Evolutionary conservation across 495 filamentous ascomycete genomes (phyloP).

Genomic region (Copromyces sp.): DNA sequence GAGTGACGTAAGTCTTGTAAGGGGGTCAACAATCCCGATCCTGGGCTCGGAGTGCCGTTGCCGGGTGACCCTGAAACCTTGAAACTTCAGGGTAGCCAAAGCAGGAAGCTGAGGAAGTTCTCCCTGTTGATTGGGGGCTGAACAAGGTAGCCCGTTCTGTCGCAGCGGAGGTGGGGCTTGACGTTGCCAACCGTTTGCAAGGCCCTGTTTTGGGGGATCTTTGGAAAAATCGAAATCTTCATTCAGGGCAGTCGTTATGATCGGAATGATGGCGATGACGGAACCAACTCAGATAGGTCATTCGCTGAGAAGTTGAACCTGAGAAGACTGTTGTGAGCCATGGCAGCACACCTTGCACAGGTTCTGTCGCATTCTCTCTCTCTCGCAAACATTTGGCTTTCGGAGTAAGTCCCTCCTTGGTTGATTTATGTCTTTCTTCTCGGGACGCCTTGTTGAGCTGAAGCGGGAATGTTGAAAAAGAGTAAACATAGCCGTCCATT

Average conservation of each 20-base stretch:
- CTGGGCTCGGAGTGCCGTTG: not conserved
- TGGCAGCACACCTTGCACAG: not conserved
- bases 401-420: not conserved
- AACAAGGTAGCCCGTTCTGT: not conserved
- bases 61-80: not conserved
- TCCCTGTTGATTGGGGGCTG: not conserved
- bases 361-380: not conserved
- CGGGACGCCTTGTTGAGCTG: not conserved
- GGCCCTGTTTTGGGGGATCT: not conserved
- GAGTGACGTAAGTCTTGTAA: not conserved
- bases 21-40: not conserved
- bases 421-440: not conserved
- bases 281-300: not conserved
- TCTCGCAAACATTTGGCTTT: not conserved
- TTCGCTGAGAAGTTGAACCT: not conserved
- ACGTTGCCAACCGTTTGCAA: not conserved
- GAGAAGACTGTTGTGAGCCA: not conserved
- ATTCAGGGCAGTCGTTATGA: not conserved
- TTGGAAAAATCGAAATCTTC: not conserved
- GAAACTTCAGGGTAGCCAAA: not conserved
- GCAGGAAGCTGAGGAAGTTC: not conserved
- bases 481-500: not conserved
- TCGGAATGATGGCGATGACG: not conserved
- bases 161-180: not conserved
- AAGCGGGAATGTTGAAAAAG: not conserved